Evolutionary conservation across 2,329 filamentous ascomycete species (phyloP).

Genomic region (Aspergillus sp.): DNA sequence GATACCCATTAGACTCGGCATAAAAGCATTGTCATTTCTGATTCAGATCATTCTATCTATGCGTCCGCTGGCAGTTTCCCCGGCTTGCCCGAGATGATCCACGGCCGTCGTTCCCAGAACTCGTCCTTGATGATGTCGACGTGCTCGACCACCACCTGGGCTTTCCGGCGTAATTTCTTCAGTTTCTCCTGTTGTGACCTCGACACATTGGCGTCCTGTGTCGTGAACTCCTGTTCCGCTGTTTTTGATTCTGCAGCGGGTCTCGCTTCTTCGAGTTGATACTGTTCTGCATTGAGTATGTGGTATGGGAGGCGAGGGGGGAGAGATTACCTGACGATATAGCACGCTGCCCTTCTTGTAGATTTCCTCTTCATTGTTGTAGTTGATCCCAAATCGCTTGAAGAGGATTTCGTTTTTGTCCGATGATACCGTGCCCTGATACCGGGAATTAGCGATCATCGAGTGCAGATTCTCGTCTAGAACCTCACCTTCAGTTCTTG

Average conservation of each 20-base stretch:
- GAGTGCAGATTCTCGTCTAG: not conserved
- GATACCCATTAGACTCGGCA: constrained; percentile 31
- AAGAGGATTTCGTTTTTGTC: constrained; percentile 98
- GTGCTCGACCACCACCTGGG: constrained; percentile 77
- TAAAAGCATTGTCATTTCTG: constrained; percentile 7
- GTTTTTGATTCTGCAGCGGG: constrained; percentile 33
- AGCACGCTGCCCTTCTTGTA: constrained; percentile 91
- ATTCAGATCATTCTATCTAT: constrained; percentile 4
- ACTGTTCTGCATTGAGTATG: constrained; percentile 46
- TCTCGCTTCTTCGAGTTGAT: constrained; percentile 64
- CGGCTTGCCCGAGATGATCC: constrained; percentile 74
- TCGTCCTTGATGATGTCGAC: constrained; percentile 93
- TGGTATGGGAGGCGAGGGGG: no score
- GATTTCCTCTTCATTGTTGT: constrained; percentile 93
- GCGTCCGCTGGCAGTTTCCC: constrained; percentile 62
- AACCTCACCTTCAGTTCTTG: constrained; percentile 66
- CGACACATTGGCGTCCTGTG: constrained; percentile 55
- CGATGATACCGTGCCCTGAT: constrained; percentile 72
- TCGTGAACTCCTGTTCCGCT: constrained; percentile 11
- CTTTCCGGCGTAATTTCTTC: constrained; percentile 76
- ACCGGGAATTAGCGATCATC: constrained; percentile 18
- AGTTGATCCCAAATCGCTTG: constrained; percentile 85
- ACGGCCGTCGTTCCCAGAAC: constrained; percentile 87
- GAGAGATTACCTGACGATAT: constrained; percentile 66
- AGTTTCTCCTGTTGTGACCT: constrained; percentile 83